Evolutionary conservation across 1,139 yeast species (phyloP), one percentile per base, ranked within the genome.

Genomic region (Yamadazyma siamensis): DNA sequence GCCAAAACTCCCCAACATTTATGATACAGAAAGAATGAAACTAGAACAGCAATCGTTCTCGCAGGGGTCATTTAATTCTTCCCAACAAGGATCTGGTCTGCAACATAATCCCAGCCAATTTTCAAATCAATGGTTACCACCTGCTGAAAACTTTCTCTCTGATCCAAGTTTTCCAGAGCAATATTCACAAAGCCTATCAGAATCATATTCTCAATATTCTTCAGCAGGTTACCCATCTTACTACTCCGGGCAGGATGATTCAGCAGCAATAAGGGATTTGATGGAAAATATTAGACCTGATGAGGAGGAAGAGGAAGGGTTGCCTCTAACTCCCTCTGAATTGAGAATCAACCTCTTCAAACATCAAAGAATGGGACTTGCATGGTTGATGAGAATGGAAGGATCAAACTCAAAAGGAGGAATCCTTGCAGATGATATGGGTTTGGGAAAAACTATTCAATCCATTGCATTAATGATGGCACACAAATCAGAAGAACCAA

Each of bases 401-500:
- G 59, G 65, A n/a, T 57, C 71, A 3, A 56, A 52, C 18, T 58
- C 65, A 3, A 71, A 70, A 39, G 96, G 96, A 16, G 95, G 96
- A 2, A 71, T 88, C 18, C 59, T 88, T 23, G 95, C 95, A 1
- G 96, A 88, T 59, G 96, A 85, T 60, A 88, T 88, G 96, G 96
- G 96, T 19, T 62, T 88, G 19, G 96, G 96, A 38, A 89, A 88
- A 54, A 88, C 96, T 0, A 78, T 88, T 25, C 96, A 88, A 56
- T 75, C 87, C 3, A 65, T 86, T 27, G 77, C 94, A 0, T 54
- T 86, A 28, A 77, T 87, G 46, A 49, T 85, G 36, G 69, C 82
- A 3, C 69, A 75, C 47, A 64, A 61, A 35, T 65, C 82, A 0
- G 56, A 60, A 16, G 44, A 42, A 7, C 47, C 45, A 4, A 38